Evolutionary conservation across 257 asterid species (phyloP), one percentile per base, ranked within the genome.

Genomic region (Scutellaria barbata): DNA sequence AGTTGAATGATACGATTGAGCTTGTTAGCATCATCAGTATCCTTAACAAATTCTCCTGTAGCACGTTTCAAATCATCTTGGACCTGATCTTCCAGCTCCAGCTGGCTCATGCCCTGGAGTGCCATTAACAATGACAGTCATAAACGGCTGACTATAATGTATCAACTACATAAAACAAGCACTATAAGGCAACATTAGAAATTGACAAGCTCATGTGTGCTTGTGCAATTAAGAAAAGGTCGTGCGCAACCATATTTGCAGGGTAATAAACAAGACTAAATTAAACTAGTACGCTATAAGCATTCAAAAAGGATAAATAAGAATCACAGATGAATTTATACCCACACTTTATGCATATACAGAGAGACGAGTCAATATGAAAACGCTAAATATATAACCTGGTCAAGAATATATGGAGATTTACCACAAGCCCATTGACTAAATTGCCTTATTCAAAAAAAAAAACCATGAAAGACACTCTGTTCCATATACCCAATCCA

Each of bases 41-140:
- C 96, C 86, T 92, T 90, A 37, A 79, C 80, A 71, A 92, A 90
- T 69, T 90, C 96, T 69, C 98, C 98, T 52, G 98, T 92, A 50
- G 98, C 98, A 74, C 98, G 98, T 74, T 90, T 92, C 70, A 92
- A 72, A 80, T 92, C 96, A 84, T 92, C 98, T 78, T 92, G 96
- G 73, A 92, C 98, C 71, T 81, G 83, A 71, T 90, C 96, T 82
- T 92, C 98, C 77, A 92, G 83, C 85, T 92, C 98, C 81, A 92
- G 82, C 73, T 85, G 98, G 87, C 95, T 92, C 98, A 92, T 88
- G 46, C 98, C 98, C 98, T 92, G 79, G 50, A 53, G 75, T 53
- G 59, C 22, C 69, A 66, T 70, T 46, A 71, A 63, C 37, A 66
- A 33, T 63, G 45, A 33, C 14, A 69, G 62, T 59, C 55, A 59